These are phyloP conservation scores for Dictyostelium firmibasis DNA, from an alignment of 78 protist species.

Conservation along the genomic window DNA sequence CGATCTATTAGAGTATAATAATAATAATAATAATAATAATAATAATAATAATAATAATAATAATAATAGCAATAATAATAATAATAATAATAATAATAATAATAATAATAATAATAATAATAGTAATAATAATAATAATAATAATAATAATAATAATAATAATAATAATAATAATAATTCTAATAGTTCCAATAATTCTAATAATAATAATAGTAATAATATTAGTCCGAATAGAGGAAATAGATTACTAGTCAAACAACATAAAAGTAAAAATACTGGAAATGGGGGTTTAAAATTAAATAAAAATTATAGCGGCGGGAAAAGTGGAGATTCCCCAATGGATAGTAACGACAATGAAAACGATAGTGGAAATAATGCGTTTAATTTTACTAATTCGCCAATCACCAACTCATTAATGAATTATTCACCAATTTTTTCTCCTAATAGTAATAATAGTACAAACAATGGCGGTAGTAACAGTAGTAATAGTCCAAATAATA, in stretches of 20 bases:
- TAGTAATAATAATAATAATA: not conserved
- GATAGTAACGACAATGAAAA: not conserved
- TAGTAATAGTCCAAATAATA: not conserved
- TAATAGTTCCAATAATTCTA: no score
- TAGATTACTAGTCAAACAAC: not conserved
- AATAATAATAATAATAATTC: no score
- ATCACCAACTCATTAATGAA: not conserved
- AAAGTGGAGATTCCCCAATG: not conserved
- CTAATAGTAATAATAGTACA: not conserved
- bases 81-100: not conserved
- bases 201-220: not conserved
- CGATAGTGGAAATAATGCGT: not conserved
- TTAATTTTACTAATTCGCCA: not conserved
- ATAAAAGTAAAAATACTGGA: not conserved
- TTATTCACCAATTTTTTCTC: not conserved
- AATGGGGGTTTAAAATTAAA: not conserved
- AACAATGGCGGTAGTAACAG: not conserved
- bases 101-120: not conserved
- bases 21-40: not conserved
- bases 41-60: not conserved
- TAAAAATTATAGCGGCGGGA: not conserved
- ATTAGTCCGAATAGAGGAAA: not conserved
- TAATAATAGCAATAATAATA: not conserved
- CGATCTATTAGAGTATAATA: not conserved
- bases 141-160: no score